A percentile compares a stretch with the other conserved stretches of the same genome.
phyloP scores from a whole-genome alignment of 179 eudicot genomes.

The Carnegiea gigantea region DNA sequence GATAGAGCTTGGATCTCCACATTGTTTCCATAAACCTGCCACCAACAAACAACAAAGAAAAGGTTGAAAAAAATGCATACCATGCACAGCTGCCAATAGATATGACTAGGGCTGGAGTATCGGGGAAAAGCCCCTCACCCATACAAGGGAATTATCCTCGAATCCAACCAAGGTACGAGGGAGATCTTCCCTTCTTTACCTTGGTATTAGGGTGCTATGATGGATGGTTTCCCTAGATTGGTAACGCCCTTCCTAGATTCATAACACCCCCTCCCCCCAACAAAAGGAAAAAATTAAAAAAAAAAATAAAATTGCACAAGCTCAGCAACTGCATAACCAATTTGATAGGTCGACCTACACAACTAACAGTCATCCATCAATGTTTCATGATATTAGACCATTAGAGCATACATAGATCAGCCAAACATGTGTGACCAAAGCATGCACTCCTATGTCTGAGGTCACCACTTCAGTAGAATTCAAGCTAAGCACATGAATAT shows the following conservation, averaged over 20 bases:
- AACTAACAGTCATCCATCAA: neutral
- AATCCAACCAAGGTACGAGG: neutral
- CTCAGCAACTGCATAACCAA: neutral
- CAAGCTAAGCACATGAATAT: neutral
- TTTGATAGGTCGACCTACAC: neutral
- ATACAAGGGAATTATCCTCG: neutral
- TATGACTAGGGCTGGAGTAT: neutral
- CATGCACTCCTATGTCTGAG: neutral
- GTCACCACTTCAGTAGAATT: neutral
- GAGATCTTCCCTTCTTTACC: neutral
- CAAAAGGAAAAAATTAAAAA: no score
- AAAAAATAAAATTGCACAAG: neutral
- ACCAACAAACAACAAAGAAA: neutral
- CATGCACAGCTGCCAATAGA: neutral
- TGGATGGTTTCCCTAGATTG: neutral
- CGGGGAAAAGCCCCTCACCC: neutral
- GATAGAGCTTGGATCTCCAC: slow-evolving; percentile 91
- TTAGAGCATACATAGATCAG: neutral
- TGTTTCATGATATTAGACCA: neutral
- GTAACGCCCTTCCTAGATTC: neutral
- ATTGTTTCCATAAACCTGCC: slow-evolving; percentile 96
- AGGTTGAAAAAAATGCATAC: no score
- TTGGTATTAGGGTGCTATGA: neutral
- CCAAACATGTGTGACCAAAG: neutral
- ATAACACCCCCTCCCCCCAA: neutral